phyloP scores from a whole-genome alignment of 345 rosid genomes.

The Passiflora organensis region DNA sequence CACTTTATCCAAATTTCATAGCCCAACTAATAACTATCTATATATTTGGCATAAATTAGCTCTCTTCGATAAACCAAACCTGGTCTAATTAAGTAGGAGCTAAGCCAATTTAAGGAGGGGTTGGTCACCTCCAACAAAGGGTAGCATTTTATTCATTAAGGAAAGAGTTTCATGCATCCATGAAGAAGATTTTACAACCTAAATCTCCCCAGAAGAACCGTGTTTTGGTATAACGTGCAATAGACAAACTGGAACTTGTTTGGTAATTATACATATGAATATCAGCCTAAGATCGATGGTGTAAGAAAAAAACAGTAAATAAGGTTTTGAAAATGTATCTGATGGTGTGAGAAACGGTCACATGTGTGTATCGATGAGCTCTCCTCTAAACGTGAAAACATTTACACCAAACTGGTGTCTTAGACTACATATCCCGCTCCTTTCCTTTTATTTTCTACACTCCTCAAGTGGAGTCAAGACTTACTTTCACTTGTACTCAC shows the following conservation, averaged over 20 bases:
- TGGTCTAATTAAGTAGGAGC: not conserved
- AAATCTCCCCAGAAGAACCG: not conserved
- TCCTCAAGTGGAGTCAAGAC: slow-evolving; percentile 9
- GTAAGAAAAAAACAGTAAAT: no score
- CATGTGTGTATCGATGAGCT: slow-evolving; percentile 36
- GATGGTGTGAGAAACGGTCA: slow-evolving; percentile 41
- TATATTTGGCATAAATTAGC: not conserved
- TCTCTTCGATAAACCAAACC: not conserved
- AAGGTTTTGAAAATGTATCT: slow-evolving; percentile 9
- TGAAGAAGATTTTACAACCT: no score
- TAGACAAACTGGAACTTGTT: no score
- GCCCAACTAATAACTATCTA: not conserved
- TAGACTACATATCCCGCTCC: slow-evolving; percentile 43
- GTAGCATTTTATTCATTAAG: not conserved
- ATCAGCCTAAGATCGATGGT: no score
- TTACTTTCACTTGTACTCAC: not conserved
- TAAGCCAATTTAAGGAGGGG: no score
- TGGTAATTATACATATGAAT: not conserved
- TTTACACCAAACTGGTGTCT: slow-evolving; percentile 37
- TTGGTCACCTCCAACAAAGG: not conserved
- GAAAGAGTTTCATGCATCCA: not conserved
- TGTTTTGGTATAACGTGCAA: not conserved
- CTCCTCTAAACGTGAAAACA: slow-evolving; percentile 47
- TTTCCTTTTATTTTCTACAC: slow-evolving; percentile 16
- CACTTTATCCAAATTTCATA: no score